Percentiles rank a stretch among this genome's conserved stretches.
These are phyloP conservation scores for Wickerhamomyces ciferrii DNA, from an alignment of 805 yeast species.

Conservation along the genomic window DNA sequence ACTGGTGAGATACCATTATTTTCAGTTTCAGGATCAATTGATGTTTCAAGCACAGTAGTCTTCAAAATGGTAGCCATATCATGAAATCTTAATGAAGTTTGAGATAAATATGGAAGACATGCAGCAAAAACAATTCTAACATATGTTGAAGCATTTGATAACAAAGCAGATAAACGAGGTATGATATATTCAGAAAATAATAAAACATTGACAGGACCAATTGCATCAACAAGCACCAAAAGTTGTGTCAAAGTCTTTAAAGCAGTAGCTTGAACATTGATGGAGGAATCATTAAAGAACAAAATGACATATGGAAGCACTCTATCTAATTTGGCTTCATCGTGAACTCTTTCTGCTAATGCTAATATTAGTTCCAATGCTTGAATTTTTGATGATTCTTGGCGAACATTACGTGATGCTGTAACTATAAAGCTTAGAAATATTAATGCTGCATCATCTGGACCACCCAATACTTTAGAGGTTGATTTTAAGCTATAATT, in stretches of 20 bases:
- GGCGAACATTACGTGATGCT: constrained; percentile 52
- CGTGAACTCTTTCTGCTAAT: constrained; percentile 69
- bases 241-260: constrained; percentile 64
- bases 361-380: constrained; percentile 76
- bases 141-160: constrained; percentile 34
- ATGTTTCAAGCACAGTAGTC: constrained; percentile 25
- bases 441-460: constrained; percentile 49
- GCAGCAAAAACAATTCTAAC: constrained; percentile 67
- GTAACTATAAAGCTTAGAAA: constrained; percentile 55
- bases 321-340: constrained; percentile 82
- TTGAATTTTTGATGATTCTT: constrained; percentile 53
- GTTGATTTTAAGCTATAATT: constrained; percentile 38
- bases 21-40: constrained; percentile 41
- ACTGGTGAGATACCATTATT: constrained; percentile 28
- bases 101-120: constrained; percentile 69
- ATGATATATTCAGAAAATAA: constrained; percentile 78
- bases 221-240: constrained; percentile 51
- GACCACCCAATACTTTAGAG: constrained; percentile 19
- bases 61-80: constrained; percentile 52
- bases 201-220: constrained; percentile 71
- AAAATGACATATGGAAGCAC: constrained; percentile 74
- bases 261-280: constrained; percentile 63
- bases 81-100: constrained; percentile 55
- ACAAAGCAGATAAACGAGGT: constrained; percentile 55
- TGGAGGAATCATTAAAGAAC: constrained; percentile 64